Base-by-base conservation (phyloP, 2,329 filamentous ascomycete species). In the Dryadomyces sulphureus region DNA sequence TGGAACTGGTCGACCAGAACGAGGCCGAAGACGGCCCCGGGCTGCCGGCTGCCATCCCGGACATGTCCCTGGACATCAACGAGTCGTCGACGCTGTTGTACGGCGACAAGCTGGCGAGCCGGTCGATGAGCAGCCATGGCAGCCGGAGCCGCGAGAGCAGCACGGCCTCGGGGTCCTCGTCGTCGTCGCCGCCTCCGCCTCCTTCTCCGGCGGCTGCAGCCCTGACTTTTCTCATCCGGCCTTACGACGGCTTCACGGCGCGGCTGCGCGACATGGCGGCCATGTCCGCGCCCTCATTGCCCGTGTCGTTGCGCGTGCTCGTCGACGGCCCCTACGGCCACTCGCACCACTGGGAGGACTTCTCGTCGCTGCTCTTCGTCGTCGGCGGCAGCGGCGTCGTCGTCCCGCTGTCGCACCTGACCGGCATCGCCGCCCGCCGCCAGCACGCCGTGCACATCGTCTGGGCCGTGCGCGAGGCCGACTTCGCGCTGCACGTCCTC, bases 381-480 rank as follows among this genome's bases (percentile, higher is more conserved):
- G 52, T 48, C 9, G 52, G 52, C 34, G 52, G 52, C 34, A 50
- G 49, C 22, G 52, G 52, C 36, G 51, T 54, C 25, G 52, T 51
- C 30, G 49, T 54, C 22, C 44, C 49, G 7, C 39, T 52, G 32
- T 52, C 51, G 1, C 46, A 54, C 21, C 42, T 54, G 19, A 53
- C 39, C 3, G 52, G 48, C 20, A 30, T 44, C 34, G 45, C 38
- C 22, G 11, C 22, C 14, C 6, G 30, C 27, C 52, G 34, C 2
- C 41, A 38, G 16, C 45, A 38, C 24, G 7, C 16, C 11, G 41
- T 54, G 16, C 49, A 21, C 22, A 47, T 54, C 16, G 45, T 53
- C n/a, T 54, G 53, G 53, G 51, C 51, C 4, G 48, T 47, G 8
- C 49, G 51, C n/a, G 50, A 52, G 19, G 45, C 47, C 16, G 46